Evolutionary conservation across 2,329 filamentous ascomycete species (phyloP).

Genomic region (Mycogone perniciosa): DNA sequence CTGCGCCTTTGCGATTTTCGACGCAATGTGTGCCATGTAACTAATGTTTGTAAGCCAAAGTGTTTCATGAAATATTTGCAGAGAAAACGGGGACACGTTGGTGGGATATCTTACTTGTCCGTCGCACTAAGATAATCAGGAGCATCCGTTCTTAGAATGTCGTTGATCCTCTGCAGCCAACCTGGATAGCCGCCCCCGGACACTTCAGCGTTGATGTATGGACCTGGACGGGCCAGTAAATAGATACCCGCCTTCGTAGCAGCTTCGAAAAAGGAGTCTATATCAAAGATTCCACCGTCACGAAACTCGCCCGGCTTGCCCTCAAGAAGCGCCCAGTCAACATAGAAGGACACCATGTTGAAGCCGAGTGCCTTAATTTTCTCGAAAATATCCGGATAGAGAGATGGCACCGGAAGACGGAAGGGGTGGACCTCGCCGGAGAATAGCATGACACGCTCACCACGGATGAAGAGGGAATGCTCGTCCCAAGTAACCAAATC

Average conservation of each 20-base stretch:
- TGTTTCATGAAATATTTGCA: not conserved
- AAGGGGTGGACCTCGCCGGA: constrained; percentile 70
- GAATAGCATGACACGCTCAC: constrained; percentile 65
- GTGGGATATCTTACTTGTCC: constrained; percentile 41
- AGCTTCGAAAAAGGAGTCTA: constrained; percentile 71
- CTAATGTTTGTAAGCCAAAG: constrained; percentile 24
- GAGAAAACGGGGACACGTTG: not conserved
- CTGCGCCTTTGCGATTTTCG: constrained; percentile 65
- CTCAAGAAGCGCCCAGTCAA: constrained; percentile 72
- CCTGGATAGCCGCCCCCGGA: constrained; percentile 75
- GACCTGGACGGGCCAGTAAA: constrained; percentile 63
- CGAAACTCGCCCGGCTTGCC: constrained; percentile 63
- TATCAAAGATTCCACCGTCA: constrained; percentile 64
- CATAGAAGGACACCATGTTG: constrained; percentile 73
- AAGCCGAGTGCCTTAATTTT: constrained; percentile 79
- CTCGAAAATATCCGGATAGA: constrained; percentile 67
- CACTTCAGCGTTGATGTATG: constrained; percentile 73
- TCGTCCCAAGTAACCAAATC: constrained; percentile 62
- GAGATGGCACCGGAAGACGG: constrained; percentile 38
- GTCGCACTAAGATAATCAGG: constrained; percentile 59
- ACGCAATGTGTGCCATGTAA: constrained; percentile 56
- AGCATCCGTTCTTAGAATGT: constrained; percentile 55
- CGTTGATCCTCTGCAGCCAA: constrained; percentile 67
- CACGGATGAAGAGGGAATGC: constrained; percentile 62
- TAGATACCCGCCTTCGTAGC: constrained; percentile 69